Conservation (phyloP, 108 stramenopile genomes). For the Epipyxis sp. region DNA sequence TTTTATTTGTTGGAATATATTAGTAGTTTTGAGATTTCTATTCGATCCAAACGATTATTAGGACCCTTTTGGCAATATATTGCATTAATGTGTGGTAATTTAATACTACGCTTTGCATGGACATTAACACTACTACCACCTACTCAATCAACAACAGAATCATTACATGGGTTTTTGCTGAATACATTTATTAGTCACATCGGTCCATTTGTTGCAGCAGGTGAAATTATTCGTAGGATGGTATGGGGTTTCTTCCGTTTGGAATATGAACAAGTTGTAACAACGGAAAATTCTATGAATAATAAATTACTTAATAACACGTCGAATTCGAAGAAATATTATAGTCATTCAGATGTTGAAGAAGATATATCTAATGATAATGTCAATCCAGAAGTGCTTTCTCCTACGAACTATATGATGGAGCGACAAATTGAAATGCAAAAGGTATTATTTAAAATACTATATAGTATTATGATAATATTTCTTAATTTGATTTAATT, state of each 20-base stretch:
- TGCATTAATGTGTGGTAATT: conserved; percentile 37
- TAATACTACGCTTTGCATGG: conserved; percentile 47
- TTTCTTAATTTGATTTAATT: too few relatives aligned
- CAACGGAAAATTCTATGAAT: too few relatives aligned
- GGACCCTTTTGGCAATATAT: conserved; percentile 37
- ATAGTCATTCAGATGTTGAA: too few relatives aligned
- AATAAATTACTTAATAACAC: too few relatives aligned
- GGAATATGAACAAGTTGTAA: conserved; percentile 44
- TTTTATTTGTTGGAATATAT: conserved; percentile 1
- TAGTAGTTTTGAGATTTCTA: not conserved
- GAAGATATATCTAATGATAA: too few relatives aligned
- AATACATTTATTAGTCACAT: conserved; percentile 17
- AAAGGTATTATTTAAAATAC: too few relatives aligned
- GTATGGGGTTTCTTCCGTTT: conserved; percentile 52
- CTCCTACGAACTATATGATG: too few relatives aligned
- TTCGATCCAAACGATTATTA: conserved; percentile 28
- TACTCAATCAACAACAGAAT: not conserved
- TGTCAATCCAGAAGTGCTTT: too few relatives aligned
- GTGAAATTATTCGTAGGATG: conserved; percentile 43
- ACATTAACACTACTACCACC: conserved; percentile 45
- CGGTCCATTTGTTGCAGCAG: conserved; percentile 49
- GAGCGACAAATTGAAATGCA: too few relatives aligned
- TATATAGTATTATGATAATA: too few relatives aligned
- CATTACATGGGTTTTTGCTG: not conserved
- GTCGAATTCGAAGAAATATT: too few relatives aligned